Conservation (phyloP, 2,329 filamentous ascomycete species). For the Pseudogymnoascus sp. region DNA sequence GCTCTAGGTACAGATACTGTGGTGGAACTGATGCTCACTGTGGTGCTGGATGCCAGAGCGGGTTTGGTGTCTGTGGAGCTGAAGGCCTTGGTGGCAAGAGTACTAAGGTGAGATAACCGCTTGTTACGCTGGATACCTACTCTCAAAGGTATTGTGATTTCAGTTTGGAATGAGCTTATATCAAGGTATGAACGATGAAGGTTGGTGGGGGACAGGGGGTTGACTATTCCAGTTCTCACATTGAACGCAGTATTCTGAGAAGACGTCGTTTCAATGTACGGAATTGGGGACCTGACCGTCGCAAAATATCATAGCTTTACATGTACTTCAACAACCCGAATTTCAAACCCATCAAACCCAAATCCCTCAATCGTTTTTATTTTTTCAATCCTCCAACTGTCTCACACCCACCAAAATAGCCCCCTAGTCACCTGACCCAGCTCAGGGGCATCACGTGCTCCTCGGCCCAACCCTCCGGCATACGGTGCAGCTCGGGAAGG, state of each 20-base stretch:
- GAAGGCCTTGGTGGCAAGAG: background rate
- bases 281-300: no score
- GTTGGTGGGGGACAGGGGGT: background rate
- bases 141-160: background rate
- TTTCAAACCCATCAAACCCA: background rate
- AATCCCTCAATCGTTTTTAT: background rate
- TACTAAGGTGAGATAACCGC: no score
- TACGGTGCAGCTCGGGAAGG: background rate
- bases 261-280: background rate
- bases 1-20: constrained; percentile 35
- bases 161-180: background rate
- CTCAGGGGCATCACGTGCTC: background rate
- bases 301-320: background rate
- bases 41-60: constrained; percentile 31
- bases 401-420: background rate
- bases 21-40: constrained; percentile 32
- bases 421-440: background rate
- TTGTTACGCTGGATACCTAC: no score
- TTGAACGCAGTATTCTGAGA: background rate
- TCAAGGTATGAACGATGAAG: background rate
- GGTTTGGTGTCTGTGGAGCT: constrained; percentile 30
- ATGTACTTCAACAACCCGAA: background rate
- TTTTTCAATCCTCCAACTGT: background rate
- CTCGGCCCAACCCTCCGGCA: background rate
- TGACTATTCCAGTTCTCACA: background rate